Percentiles rank a stretch among this genome's conserved stretches.
Conservation (phyloP, 2,329 filamentous ascomycete species). For the Cladosporium halotolerans region DNA sequence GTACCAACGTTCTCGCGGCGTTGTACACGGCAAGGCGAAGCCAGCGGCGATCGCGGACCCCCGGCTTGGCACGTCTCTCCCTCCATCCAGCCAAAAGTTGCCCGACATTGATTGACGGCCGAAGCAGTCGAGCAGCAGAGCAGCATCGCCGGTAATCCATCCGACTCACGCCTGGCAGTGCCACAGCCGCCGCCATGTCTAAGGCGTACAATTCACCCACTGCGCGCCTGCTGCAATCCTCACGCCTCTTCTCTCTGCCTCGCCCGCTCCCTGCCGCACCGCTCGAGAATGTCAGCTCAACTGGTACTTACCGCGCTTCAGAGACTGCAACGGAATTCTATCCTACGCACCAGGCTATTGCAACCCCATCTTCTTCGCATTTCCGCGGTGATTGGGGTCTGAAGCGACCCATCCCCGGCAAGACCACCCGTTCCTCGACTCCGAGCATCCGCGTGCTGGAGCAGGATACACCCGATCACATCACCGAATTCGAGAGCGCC, state of each 20-base stretch:
- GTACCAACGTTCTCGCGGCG: not conserved
- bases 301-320: conserved; percentile 50
- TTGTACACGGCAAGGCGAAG: no score
- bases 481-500: conserved; percentile 82
- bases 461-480: conserved; percentile 77
- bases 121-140: not conserved
- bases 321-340: conserved; percentile 67
- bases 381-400: conserved; percentile 84
- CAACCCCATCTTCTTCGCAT: conserved; percentile 66
- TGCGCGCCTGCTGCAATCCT: conserved; percentile 69
- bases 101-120: not conserved
- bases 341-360: conserved; percentile 78
- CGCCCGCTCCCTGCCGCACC: conserved; percentile 61
- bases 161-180: not conserved
- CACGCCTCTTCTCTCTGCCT: conserved; percentile 84
- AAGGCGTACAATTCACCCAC: conserved; percentile 48
- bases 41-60: not conserved
- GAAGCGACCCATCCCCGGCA: conserved; percentile 74
- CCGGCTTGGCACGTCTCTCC: not conserved
- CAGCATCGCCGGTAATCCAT: not conserved
- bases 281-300: conserved; percentile 37
- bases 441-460: conserved; percentile 72
- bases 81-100: not conserved
- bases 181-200: conserved; percentile 24
- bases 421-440: conserved; percentile 61